Base-by-base conservation (phyloP, 495 filamentous ascomycete genomes). In the Podospora bellae-mahoneyi region DNA sequence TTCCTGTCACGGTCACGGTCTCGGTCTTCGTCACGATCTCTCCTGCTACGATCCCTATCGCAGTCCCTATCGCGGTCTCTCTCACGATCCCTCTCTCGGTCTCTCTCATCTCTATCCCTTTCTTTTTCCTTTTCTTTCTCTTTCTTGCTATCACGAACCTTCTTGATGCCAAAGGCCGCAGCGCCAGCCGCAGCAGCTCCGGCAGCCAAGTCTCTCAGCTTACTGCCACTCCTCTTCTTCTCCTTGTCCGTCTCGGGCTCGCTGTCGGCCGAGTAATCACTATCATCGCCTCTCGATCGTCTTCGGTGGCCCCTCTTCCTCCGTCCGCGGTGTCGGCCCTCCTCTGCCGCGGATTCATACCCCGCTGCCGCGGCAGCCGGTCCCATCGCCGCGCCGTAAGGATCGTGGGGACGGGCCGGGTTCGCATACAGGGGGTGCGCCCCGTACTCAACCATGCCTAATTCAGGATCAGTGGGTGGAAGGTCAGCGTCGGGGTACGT, bases 361-460 rank as follows among this genome's bases (percentile, higher is more conserved):
- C 71, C 74, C 65, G 61, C 68, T 61, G 60, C 61, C 26, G 61
- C 67, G 20, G 64, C 55, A 19, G 55, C 55, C 55, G 55, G 55
- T 23, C 55, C 55, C 39, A 48, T 48, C 55, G 55, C 18, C n/a
- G 55, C 60, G 65, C 64, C 68, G 54, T 59, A 44, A 60, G 60
- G 28, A 3, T 65, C n/a, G 56, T 68, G 30, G 55, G 73, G 69
- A 55, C 65, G 57, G 26, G 60, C 39, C 61, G 69, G 68, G 30
- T 70, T 60, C 30, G 53, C 73, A 73, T 84, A 79, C 48, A 91
- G 84, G 62, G 88, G 88, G 60, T 86, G 84, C 58, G 86, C 84
- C 69, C 91, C 92, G 80, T 94, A 94, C 77, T 93, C 91, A 80
- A 96, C 92, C 80, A 95, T 83, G 67, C 87, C 89, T 83, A 87